Conservation (phyloP, 768 basidiomycete species). For the Heimioporus sp. region DNA sequence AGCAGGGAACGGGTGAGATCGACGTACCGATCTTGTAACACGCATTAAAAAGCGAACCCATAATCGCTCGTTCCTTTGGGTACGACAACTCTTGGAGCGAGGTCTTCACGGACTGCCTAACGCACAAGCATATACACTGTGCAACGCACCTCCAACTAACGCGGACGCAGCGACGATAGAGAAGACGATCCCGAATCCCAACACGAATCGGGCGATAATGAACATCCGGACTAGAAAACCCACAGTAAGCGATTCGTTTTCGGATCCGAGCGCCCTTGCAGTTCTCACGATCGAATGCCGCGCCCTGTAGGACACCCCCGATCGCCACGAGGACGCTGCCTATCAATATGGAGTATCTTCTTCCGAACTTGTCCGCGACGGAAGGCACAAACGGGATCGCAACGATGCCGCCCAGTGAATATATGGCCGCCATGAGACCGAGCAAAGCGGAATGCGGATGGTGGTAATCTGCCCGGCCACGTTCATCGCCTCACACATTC, state of each 20-base stretch:
- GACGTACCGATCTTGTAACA: slow-evolving; percentile 2
- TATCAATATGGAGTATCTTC: background rate
- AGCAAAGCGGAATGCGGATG: slow-evolving; percentile 46
- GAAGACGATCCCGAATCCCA: background rate
- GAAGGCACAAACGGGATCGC: background rate
- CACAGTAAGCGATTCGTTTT: too few species aligned
- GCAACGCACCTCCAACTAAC: background rate
- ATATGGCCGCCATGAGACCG: background rate
- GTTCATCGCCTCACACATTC: background rate
- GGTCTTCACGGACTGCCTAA: slow-evolving; percentile 1
- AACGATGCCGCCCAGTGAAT: background rate
- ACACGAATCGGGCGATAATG: background rate
- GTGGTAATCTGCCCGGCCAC: slow-evolving; percentile 43
- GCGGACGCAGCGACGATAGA: background rate
- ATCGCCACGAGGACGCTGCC: background rate
- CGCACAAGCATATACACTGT: too few species aligned
- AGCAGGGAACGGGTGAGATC: too few species aligned
- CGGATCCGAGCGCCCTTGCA: too few species aligned
- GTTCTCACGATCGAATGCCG: background rate
- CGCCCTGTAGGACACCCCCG: background rate
- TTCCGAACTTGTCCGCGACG: background rate
- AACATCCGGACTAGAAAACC: background rate
- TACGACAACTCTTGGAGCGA: slow-evolving; percentile 7
- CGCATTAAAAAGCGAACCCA: background rate
- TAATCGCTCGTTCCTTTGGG: slow-evolving; percentile 10